Base-by-base conservation (phyloP, 2,329 filamentous ascomycete genomes). In the Whalleya microplaca region DNA sequence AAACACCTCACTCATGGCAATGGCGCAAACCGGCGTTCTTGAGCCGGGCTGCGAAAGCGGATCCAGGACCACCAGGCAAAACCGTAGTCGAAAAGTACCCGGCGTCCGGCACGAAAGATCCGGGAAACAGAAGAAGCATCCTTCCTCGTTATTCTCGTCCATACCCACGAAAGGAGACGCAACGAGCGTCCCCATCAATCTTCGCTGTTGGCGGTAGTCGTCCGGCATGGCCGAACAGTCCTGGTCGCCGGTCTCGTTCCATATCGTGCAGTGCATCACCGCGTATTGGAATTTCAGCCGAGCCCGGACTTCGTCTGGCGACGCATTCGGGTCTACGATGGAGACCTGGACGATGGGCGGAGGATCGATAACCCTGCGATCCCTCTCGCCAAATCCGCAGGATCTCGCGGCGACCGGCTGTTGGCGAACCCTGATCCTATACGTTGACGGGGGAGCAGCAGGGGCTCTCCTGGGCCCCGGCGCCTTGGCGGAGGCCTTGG, bases 51-150 rank as follows among this genome's bases (percentile, higher is more conserved):
- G 75, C 72, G 85, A 82, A 46, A 78, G 74, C 1, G 87, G 86
- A 62, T 92, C 86, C 42, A 94, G 82, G 58, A 89, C 83, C 68
- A 92, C 84, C 20, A 94, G 78, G 40, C 84, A 84, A 71, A 95
- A 94, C 45, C 84, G 85, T 52, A 95, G 80, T 18, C 89, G 81
- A 72, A 90, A 95, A n/a, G 79, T 78, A 19, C 91, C 91, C 1
- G 90, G 86, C 0, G 88, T 92, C 32, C 91, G 84, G 69, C 90
- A 92, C 3, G 89, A 92, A 19, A 95, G 79, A 69, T 95, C 91
- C 0, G 90, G 88, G 69, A 95, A 95, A 70, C 89, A 91, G 73
- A 94, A 95, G 78, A 94, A 95, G 68, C 88, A 92, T 1, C 91
- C 90, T 61, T 92, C 88, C 20, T 84, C 74, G 51, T 86, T 85